Conservation (phyloP, 2,329 filamentous ascomycete genomes). For the Talaromyces marneffei region DNA sequence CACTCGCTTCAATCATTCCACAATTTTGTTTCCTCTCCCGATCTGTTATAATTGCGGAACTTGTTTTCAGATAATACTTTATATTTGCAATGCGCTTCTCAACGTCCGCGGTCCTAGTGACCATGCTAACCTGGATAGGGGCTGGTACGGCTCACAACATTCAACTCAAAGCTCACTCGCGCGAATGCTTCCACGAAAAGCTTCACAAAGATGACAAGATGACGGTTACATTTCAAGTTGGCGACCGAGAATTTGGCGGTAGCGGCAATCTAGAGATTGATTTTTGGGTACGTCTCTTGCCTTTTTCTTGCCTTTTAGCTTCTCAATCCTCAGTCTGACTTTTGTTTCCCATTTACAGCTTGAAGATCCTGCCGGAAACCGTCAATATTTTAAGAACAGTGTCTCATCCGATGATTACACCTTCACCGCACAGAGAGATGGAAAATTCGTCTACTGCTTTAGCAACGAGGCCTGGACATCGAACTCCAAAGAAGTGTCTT, state of each 20-base stretch:
- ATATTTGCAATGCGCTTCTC: conserved; percentile 37
- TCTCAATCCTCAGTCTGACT: neutral
- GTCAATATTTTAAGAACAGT: conserved; percentile 72
- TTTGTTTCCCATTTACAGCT: conserved; percentile 50
- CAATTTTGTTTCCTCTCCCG: neutral
- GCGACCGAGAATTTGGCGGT: conserved; percentile 90
- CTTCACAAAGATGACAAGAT: conserved; percentile 94
- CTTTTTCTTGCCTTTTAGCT: too few relatives aligned
- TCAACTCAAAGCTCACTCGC: conserved; percentile 82
- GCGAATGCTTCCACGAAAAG: conserved; percentile 95
- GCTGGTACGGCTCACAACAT: conserved; percentile 83
- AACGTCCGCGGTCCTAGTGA: conserved; percentile 39
- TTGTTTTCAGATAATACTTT: neutral
- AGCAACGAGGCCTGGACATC: conserved; percentile 98
- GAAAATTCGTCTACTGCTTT: conserved; percentile 95
- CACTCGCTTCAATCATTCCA: neutral
- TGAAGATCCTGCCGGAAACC: conserved; percentile 67
- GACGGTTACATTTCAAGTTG: conserved; percentile 98
- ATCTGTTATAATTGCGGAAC: neutral
- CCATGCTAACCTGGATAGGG: conserved; percentile 52
- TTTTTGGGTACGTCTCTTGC: conserved; percentile 71
- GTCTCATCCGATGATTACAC: conserved; percentile 89
- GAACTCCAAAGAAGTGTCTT: conserved; percentile 94
- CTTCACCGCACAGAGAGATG: conserved; percentile 78
- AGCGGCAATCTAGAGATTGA: conserved; percentile 94